Conservation (phyloP, 352 stramenopile genomes). For the Thalassiosira mediterranea region DNA sequence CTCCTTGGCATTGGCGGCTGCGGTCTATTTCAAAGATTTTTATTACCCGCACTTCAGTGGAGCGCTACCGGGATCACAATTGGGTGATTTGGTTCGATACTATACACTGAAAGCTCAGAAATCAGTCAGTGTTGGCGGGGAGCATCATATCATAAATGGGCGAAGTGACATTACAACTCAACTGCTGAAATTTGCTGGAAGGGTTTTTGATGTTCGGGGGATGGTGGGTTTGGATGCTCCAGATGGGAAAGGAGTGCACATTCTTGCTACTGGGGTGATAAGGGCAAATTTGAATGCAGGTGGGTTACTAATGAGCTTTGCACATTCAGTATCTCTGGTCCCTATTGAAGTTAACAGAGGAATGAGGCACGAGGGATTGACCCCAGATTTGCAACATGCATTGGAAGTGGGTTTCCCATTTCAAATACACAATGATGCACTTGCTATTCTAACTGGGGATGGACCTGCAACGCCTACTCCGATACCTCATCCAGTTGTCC, state of each 20-base stretch:
- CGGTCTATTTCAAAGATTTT: constrained; percentile 42
- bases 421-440: constrained; percentile 61
- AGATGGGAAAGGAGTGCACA: constrained; percentile 51
- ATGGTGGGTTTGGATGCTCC: constrained; percentile 51
- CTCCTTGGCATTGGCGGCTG: constrained; percentile 50
- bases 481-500: constrained; percentile 14
- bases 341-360: constrained; percentile 15
- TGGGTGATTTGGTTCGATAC: constrained; percentile 42
- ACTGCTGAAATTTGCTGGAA: constrained; percentile 46
- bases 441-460: constrained; percentile 51
- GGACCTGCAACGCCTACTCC: constrained; percentile 10
- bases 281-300: constrained; percentile 40
- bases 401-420: constrained; percentile 40
- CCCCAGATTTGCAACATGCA: constrained; percentile 26
- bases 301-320: constrained; percentile 46
- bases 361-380: neutral
- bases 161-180: constrained; percentile 53
- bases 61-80: constrained; percentile 6
- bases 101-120: constrained; percentile 61
- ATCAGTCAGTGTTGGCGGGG: constrained; percentile 53
- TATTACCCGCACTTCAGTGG: constrained; percentile 54
- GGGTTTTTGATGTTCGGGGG: constrained; percentile 46
- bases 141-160: constrained; percentile 50
- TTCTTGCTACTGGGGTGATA: constrained; percentile 52
- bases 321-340: constrained; percentile 52